Evolutionary conservation across 768 basidiomycete genomes (phyloP).

Genomic region (Hysterangium stoloniferum): DNA sequence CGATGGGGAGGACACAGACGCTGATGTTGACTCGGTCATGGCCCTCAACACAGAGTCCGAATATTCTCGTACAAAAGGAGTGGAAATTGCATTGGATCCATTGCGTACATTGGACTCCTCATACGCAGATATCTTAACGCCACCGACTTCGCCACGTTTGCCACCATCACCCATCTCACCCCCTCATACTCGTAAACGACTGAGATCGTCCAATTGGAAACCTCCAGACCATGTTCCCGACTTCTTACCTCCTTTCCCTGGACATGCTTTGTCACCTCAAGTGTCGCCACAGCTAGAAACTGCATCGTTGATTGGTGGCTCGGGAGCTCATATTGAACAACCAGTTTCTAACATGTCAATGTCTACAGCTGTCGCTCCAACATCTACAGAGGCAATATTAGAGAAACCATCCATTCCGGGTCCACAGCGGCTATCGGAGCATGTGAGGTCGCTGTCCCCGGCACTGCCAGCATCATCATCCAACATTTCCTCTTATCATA

Average conservation of each 20-base stretch:
- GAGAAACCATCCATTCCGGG: conserved; percentile 12
- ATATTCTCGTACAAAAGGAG: conserved; percentile 24
- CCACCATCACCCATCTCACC: conserved; percentile 48
- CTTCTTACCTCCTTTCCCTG: conserved; percentile 63
- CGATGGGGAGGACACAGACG: conserved; percentile 23
- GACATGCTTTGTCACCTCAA: conserved; percentile 16
- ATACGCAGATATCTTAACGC: conserved; percentile 9
- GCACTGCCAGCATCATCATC: conserved; percentile 35
- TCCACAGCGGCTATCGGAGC: conserved; percentile 29
- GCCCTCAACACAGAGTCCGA: neutral
- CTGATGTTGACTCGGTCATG: neutral
- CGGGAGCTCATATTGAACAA: conserved; percentile 1
- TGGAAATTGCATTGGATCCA: conserved; percentile 9
- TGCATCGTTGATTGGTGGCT: conserved; percentile 4
- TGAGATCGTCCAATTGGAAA: conserved; percentile 48
- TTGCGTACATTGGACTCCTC: neutral
- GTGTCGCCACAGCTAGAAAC: neutral
- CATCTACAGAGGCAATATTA: neutral
- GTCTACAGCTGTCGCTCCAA: conserved; percentile 17
- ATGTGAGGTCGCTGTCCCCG: conserved; percentile 34
- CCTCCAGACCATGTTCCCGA: conserved; percentile 58
- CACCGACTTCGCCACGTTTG: conserved; percentile 32
- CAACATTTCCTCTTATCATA: conserved; percentile 57
- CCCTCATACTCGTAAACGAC: conserved; percentile 45
- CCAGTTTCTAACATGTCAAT: neutral